Base-by-base conservation (phyloP, 495 filamentous ascomycete species). In the Penicillium egyptiacum region DNA sequence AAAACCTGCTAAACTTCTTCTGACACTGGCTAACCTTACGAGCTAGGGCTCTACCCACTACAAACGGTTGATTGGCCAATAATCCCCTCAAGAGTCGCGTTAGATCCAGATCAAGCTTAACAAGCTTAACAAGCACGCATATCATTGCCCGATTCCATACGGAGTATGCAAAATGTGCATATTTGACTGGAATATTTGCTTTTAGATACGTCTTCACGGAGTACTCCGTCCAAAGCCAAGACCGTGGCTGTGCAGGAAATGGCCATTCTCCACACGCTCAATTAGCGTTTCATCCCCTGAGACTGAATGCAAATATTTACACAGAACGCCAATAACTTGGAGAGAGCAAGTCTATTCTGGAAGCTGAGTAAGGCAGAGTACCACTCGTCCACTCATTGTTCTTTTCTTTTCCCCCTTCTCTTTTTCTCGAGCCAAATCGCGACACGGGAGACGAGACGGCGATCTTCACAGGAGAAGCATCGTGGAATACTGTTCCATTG, bases 241-340 rank as follows among this genome's bases (percentile, higher is more conserved):
- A 19, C 20, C 44, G 64, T 61, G 64, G 64, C 64, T 58, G 61
- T 66, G 64, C 61, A 63, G 26, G 30, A 17, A 42, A 14, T 14
- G 12, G 26, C 16, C n/a, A 54, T 63, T 56, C 58, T 22, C 61
- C 61, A 63, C 63, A 50, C 30, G 8, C 14, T 33, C 26, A 23
- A 28, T 23, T 37, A 17, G 35, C 9, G 54, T 63, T 55, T 60
- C 53, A 62, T 57, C 57, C 46, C 50, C 59, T 33, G 45, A 51
- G 9, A 33, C 25, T 4, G 30, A 33, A 33, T 33, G 17, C 11
- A 0, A 42, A 42, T 12, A 10, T 19, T 19, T 42, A 19, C 19
- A 26, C 43, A 45, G 14, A 45, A 23, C 20, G 19, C n/a, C 40
- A 20, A 26, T 45, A n/a, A n/a, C 8, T 17, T 42, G 9, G 7